Base-by-base conservation (phyloP, 163 green algal species). In the Prototheca wickerhamii region DNA sequence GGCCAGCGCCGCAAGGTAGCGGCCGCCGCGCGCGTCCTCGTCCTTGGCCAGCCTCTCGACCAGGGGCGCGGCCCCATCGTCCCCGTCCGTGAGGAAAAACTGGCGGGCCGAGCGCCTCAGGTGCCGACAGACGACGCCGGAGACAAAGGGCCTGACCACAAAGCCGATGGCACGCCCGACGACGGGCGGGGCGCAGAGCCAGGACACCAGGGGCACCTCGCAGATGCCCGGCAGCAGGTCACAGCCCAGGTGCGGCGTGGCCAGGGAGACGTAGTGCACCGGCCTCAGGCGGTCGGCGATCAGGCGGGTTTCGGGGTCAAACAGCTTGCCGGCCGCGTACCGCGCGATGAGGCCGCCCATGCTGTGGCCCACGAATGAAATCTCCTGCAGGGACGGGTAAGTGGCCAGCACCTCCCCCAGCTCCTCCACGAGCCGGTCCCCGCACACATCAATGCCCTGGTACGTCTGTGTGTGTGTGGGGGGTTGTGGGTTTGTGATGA, bases 401-500 rank as follows among this genome's bases (percentile, higher is more conserved):
- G 35, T 33, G 3, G 62, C 46, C 7, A 82, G 71, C 56, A 91
- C 53, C 0, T n/a, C 31, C 2, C 57, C 53, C 1, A 96, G 80
- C 68, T 96, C 89, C 4, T 81, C 70, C 17, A 79, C 86, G 56
- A 96, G 77, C 18, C 86, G 76, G 50, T 77, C 51, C 3, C 73
- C 89, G 68, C 89, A 95, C 21, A 62, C 70, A 65, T 95, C 88
- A 28, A 96, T 89, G 29, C 89, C 89, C 17, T 92, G 75, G 71
- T 87, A 93, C 3, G 89, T 96, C 63, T 75, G 71, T 28, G 50
- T 21, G 25, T 2, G 17, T 29, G 37, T 42, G 18, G 40, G 15
- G 33, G 7, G 26, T 49, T 23, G 28, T 58, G 25, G 28, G 18
- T 6, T 28, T n/a, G 4, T 58, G 26, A 58, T 50, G 20, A 1